Evolutionary conservation across 1,284 basidiomycete species (phyloP).

Genomic region (Papiliotrema flavescens): DNA sequence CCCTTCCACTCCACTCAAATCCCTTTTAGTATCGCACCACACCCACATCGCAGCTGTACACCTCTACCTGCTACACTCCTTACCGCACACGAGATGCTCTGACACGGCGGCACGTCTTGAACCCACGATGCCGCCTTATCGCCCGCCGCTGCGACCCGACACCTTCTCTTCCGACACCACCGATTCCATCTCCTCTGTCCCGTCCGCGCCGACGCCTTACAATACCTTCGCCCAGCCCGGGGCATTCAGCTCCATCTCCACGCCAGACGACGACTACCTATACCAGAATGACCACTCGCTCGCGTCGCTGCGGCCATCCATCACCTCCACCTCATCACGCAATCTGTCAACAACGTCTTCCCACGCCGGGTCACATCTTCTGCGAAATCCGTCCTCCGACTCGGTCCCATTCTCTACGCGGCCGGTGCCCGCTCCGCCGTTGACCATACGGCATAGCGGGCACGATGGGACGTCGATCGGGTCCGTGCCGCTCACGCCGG

Average conservation of each 20-base stretch:
- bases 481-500: not conserved
- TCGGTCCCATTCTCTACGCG: slow-evolving; percentile 28
- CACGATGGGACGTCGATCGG: not conserved
- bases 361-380: not conserved
- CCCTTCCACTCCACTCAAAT: not conserved
- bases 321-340: not conserved
- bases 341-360: not conserved
- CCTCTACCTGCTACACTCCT: too few relatives aligned
- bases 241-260: not conserved
- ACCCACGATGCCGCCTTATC: not conserved
- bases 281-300: not conserved
- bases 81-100: too few relatives aligned
- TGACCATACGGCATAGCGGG: slow-evolving; percentile 4
- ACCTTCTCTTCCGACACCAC: not conserved
- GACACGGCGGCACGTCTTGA: too few relatives aligned
- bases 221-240: slow-evolving; percentile 25
- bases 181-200: not conserved
- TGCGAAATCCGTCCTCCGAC: not conserved
- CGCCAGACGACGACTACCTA: not conserved
- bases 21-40: not conserved
- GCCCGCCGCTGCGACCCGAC: not conserved
- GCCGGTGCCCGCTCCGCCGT: slow-evolving; percentile 35
- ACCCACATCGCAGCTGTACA: too few relatives aligned
- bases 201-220: slow-evolving; percentile 31
- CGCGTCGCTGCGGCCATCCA: not conserved